phyloP scores from a whole-genome alignment of 1,284 basidiomycete genomes.

The Malassezia restricta region DNA sequence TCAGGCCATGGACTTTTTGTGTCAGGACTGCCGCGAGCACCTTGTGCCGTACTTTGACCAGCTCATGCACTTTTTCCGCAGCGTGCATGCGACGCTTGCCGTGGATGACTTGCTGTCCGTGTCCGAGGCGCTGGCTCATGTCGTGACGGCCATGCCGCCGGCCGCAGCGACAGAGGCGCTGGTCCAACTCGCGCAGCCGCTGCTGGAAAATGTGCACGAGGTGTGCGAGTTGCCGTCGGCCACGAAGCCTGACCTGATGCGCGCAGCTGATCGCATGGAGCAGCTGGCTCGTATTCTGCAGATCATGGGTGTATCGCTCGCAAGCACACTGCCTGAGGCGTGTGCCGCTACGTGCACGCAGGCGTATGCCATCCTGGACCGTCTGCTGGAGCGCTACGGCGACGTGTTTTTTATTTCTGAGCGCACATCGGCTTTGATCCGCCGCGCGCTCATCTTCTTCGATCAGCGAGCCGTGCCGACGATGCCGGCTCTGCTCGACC shows the following conservation, averaged over 20 bases:
- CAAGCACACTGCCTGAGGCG: slow-evolving; percentile 54
- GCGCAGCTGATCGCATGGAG: slow-evolving; percentile 55
- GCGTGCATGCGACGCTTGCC: slow-evolving; percentile 61
- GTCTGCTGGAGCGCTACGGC: slow-evolving; percentile 68
- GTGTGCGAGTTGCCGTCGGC: slow-evolving; percentile 26
- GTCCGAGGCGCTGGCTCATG: slow-evolving; percentile 86
- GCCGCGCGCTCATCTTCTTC: slow-evolving; percentile 74
- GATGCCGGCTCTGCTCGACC: slow-evolving; percentile 59
- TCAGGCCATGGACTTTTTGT: slow-evolving; percentile 89
- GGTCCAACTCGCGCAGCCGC: slow-evolving; percentile 61
- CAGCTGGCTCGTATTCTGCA: slow-evolving; percentile 35
- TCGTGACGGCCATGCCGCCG: slow-evolving; percentile 76
- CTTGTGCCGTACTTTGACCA: slow-evolving; percentile 82
- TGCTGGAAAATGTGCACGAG: slow-evolving; percentile 49
- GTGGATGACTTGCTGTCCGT: slow-evolving; percentile 83
- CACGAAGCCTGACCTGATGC: slow-evolving; percentile 56
- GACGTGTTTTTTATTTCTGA: slow-evolving; percentile 68
- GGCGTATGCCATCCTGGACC: slow-evolving; percentile 72
- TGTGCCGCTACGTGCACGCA: slow-evolving; percentile 69
- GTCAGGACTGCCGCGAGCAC: slow-evolving; percentile 83
- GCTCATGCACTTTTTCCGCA: slow-evolving; percentile 72
- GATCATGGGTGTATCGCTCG: slow-evolving; percentile 18
- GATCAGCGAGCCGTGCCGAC: slow-evolving; percentile 58
- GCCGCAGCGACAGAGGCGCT: slow-evolving; percentile 65
- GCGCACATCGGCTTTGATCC: slow-evolving; percentile 70